phyloP scores from a whole-genome alignment of 2,329 filamentous ascomycete species.

The Aphanoascus verrucosus region DNA sequence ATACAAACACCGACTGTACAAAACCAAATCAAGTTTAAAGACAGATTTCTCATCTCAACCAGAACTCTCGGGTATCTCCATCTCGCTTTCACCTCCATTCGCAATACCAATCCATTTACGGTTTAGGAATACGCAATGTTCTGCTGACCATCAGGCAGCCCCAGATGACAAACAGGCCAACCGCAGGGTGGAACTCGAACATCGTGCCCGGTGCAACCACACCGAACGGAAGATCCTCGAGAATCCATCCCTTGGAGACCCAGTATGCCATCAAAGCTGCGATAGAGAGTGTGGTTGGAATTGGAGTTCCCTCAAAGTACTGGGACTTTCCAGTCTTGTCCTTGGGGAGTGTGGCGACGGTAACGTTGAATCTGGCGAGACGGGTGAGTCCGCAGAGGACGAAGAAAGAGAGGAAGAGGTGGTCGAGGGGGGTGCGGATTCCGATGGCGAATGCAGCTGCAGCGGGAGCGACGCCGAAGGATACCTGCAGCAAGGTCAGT shows the following conservation, averaged over 20 bases:
- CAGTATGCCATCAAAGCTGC: slow-evolving; percentile 82
- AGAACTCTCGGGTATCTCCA: not conserved
- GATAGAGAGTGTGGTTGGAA: slow-evolving; percentile 76
- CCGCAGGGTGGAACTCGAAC: slow-evolving; percentile 76
- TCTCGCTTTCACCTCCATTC: not conserved
- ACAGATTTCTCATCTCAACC: not conserved
- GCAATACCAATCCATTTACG: slow-evolving; percentile 26
- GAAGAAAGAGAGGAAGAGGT: slow-evolving; percentile 71
- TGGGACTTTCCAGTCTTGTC: slow-evolving; percentile 81
- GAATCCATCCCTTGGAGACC: slow-evolving; percentile 68
- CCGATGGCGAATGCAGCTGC: slow-evolving; percentile 81
- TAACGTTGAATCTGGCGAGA: slow-evolving; percentile 95
- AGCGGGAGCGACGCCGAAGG: slow-evolving; percentile 86
- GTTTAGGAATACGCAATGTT: slow-evolving; percentile 90
- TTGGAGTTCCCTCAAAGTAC: slow-evolving; percentile 95
- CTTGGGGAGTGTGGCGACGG: slow-evolving; percentile 78
- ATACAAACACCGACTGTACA: not conserved
- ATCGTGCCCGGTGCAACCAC: slow-evolving; percentile 53
- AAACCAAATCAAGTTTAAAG: not conserved
- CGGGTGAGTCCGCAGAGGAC: slow-evolving; percentile 89
- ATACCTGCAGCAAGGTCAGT: slow-evolving; percentile 52
- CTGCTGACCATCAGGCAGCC: slow-evolving; percentile 93
- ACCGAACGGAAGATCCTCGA: slow-evolving; percentile 68
- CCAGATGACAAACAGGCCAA: slow-evolving; percentile 71
- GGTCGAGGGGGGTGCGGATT: slow-evolving; percentile 72